Evolutionary conservation across 306 rosid genomes (phyloP), one percentile per base, ranked within the genome.

Genomic region (Albizia julibrissin): DNA sequence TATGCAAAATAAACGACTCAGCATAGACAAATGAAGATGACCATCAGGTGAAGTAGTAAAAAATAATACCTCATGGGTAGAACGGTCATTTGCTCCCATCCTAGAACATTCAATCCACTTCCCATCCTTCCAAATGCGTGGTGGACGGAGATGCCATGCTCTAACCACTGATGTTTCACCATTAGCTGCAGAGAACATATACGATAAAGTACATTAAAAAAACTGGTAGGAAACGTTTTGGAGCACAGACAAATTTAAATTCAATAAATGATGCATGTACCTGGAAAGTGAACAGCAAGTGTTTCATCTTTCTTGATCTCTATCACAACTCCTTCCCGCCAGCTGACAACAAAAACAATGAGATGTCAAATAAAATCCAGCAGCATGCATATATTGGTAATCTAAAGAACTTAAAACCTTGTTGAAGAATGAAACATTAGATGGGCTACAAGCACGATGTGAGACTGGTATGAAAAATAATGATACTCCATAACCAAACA

Each of bases 71-170:
- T 91, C 93, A 8, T 50, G 92, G 29, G 85, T 81, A 85, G 88
- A 75, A 69, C 49, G 69, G 67, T 87, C 89, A 74, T 77, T 88
- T 84, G 66, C 82, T 74, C 50, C 87, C 22, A 79, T 81, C 87
- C 86, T 87, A 16, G 88, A 69, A 84, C 85, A 85, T 77, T 92
- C 97, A 44, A 82, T 81, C 99, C 99, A 96, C 86, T 96, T 85
- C 73, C 97, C 97, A 81, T 96, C 93, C 81, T 91, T 96, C 99
- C 99, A 96, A 79, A 88, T 80, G 74, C 91, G 89, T 80, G 98
- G 92, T 71, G 99, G 92, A 69, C 98, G 97, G 81, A 96, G 92
- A 86, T 91, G 89, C 98, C 99, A 96, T 68, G 94, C 92, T 90
- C 90, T 92, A 67, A 94, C 94, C 59, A 86, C 89, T 27, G 85